Conservation (phyloP, 2,329 filamentous ascomycete genomes). For the Aureobasidium uvarum region DNA sequence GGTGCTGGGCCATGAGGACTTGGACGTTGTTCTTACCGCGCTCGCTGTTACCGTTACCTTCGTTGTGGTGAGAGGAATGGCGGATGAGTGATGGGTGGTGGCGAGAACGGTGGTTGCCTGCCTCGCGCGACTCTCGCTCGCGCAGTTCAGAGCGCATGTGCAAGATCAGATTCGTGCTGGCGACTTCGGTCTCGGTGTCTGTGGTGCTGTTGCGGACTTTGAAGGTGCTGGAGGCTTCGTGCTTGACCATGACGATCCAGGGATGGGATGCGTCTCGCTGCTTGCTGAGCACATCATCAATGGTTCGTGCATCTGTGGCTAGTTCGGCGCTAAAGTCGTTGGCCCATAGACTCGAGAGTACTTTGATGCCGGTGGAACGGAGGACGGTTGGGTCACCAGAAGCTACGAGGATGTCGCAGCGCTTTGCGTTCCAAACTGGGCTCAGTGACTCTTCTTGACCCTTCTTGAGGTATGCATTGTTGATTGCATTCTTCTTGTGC, state of each 20-base stretch:
- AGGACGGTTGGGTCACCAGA: conserved; percentile 79
- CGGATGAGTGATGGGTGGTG: conserved; percentile 36
- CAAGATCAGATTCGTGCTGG: conserved; percentile 66
- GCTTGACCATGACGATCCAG: conserved; percentile 88
- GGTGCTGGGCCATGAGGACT: conserved; percentile 77
- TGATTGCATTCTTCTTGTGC: conserved; percentile 50
- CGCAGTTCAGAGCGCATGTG: conserved; percentile 82
- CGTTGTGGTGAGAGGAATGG: conserved; percentile 42
- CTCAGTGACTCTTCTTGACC: conserved; percentile 57
- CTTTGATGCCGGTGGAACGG: conserved; percentile 70
- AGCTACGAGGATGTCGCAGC: conserved; percentile 82
- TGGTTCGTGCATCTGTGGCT: conserved; percentile 62
- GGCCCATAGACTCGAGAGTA: conserved; percentile 76
- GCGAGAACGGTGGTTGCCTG: conserved; percentile 42
- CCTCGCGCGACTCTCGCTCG: conserved; percentile 66
- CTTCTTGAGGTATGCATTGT: conserved; percentile 63
- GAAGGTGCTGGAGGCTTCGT: conserved; percentile 56
- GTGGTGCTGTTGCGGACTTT: conserved; percentile 66
- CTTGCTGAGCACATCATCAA: conserved; percentile 74
- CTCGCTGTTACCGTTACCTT: conserved; percentile 44
- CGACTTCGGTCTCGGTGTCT: conserved; percentile 66
- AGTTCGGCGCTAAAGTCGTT: conserved; percentile 86
- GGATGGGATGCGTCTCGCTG: conserved; percentile 75
- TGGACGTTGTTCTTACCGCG: conserved; percentile 67
- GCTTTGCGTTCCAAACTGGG: conserved; percentile 23